A percentile compares a stretch with the other conserved stretches of the same genome.
Evolutionary conservation across 176 grass and related monocot species (phyloP).

Genomic region (Musa itinerans): DNA sequence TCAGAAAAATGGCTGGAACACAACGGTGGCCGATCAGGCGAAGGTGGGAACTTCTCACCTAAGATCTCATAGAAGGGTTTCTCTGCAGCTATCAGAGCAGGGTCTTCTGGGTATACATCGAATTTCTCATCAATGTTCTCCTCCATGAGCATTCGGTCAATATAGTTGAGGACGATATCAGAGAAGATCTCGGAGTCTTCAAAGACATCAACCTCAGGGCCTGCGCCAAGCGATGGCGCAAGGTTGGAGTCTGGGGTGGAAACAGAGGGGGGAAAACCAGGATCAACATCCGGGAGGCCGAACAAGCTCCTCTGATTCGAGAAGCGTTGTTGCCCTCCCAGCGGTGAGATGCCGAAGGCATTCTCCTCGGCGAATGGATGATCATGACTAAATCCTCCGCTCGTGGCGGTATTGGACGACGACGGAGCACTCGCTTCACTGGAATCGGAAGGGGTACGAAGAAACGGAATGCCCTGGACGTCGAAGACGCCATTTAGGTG

Average conservation of each 20-base stretch:
- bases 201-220: conserved; percentile 4
- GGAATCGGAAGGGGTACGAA: not conserved
- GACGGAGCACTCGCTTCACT: not conserved
- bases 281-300: not conserved
- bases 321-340: not conserved
- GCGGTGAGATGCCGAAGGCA: not conserved
- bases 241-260: not conserved
- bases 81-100: conserved; percentile 38
- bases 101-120: conserved; percentile 39
- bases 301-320: not conserved
- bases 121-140: conserved; percentile 61
- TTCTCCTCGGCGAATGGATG: not conserved
- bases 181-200: conserved; percentile 25
- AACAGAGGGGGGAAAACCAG: not conserved
- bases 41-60: conserved; percentile 3
- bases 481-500: not conserved
- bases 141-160: conserved; percentile 65
- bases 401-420: not conserved
- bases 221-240: not conserved
- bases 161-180: conserved; percentile 60
- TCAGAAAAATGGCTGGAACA: not conserved
- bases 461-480: not conserved
- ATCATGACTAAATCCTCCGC: not conserved
- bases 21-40: conserved; percentile 4
- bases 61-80: conserved; percentile 41